These are phyloP conservation scores for Zalaria obscura DNA, from an alignment of 2,329 filamentous ascomycete genomes.

Conservation along the genomic window DNA sequence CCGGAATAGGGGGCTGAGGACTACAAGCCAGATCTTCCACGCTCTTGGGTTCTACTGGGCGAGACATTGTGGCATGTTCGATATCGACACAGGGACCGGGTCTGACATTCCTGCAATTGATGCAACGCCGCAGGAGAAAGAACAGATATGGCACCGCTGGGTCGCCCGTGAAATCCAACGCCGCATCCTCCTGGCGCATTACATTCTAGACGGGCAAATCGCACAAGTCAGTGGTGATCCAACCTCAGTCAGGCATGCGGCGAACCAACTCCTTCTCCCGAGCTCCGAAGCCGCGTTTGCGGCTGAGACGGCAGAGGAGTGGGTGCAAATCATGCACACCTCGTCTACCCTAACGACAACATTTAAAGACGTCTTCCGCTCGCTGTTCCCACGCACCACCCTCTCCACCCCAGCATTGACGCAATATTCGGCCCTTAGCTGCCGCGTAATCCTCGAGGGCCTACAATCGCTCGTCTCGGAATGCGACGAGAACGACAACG, in stretches of 20 bases:
- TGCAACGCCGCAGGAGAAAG: conserved; percentile 21
- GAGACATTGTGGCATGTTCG: conserved; percentile 29
- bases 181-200: conserved; percentile 29
- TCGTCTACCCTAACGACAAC: conserved; percentile 19
- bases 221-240: conserved; percentile 28
- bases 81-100: conserved; percentile 19
- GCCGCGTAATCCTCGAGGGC: conserved; percentile 29
- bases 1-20: conserved; percentile 26
- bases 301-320: conserved; percentile 25
- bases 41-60: conserved; percentile 32
- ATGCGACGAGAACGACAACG: conserved; percentile 21
- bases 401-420: conserved; percentile 13
- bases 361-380: conserved; percentile 26
- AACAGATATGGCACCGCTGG: conserved; percentile 28
- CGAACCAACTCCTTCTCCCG: conserved; percentile 26
- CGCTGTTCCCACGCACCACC: conserved; percentile 22
- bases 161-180: conserved; percentile 30
- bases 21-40: conserved; percentile 30
- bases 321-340: conserved; percentile 22
- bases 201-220: conserved; percentile 31
- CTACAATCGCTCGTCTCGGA: conserved; percentile 30
- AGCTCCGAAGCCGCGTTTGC: conserved; percentile 27
- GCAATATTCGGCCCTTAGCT: conserved; percentile 18
- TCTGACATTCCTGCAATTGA: conserved; percentile 20
- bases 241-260: conserved; percentile 27